Conservation (phyloP, 805 yeast genomes). For the Metschnikowia gruessii region DNA sequence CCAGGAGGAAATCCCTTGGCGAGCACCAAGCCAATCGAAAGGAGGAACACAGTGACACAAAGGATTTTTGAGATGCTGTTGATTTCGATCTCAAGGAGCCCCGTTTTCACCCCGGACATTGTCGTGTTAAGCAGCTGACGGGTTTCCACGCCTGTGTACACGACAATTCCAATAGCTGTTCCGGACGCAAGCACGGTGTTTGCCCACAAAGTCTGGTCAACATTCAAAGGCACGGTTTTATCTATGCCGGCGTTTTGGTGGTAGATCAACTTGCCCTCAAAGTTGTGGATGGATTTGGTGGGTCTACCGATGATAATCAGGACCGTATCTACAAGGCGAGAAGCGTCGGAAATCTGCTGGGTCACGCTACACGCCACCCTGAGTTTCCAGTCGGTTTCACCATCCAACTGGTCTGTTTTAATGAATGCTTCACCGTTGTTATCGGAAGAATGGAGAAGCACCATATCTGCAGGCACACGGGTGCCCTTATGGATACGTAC, state of each 20-base stretch:
- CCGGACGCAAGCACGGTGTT: constrained; percentile 97
- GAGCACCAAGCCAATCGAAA: constrained; percentile 74
- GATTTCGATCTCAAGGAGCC: constrained; percentile 86
- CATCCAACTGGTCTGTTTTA: constrained; percentile 96
- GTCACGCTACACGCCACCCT: constrained; percentile 74
- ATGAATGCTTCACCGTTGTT: constrained; percentile 79
- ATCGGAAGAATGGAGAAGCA: constrained; percentile 73
- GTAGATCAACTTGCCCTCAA: constrained; percentile 68
- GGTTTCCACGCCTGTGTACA: constrained; percentile 91
- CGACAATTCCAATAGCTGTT: constrained; percentile 79
- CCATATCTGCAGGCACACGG: constrained; percentile 92
- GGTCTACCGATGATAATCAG: constrained; percentile 76
- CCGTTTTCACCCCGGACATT: constrained; percentile 80
- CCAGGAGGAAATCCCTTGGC: constrained; percentile 66
- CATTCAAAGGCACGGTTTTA: constrained; percentile 60
- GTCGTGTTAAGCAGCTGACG: constrained; percentile 95
- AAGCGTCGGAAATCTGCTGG: constrained; percentile 49
- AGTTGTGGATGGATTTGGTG: constrained; percentile 75
- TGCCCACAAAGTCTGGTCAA: constrained; percentile 97
- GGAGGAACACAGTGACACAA: constrained; percentile 78
- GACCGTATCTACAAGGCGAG: constrained; percentile 49
- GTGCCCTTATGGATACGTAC: constrained; percentile 74
- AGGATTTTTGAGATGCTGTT: constrained; percentile 83
- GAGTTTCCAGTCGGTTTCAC: constrained; percentile 98
- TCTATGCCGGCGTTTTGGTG: constrained; percentile 38